Percentiles rank a stretch among this genome's conserved stretches.
Evolutionary conservation across 1,139 yeast genomes (phyloP).

Genomic region (Wickerhamomyces sp.): DNA sequence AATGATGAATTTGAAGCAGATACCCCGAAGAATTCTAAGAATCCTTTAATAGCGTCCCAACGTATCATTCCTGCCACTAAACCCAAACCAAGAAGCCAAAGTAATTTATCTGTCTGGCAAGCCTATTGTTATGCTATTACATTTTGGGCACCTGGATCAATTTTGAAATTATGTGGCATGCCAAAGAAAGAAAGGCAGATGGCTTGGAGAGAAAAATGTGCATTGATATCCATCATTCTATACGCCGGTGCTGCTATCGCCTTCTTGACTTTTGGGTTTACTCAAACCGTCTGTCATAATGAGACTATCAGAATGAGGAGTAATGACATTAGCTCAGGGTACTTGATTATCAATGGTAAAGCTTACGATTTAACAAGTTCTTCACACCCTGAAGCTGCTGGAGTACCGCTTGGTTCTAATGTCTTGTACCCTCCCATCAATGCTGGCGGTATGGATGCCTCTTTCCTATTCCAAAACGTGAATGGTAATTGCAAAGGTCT

Average conservation of each 20-base stretch:
- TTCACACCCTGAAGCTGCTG: slow-evolving; percentile 76
- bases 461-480: slow-evolving; percentile 89
- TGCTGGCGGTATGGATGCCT: slow-evolving; percentile 89
- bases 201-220: slow-evolving; percentile 98
- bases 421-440: slow-evolving; percentile 76
- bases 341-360: slow-evolving; percentile 74
- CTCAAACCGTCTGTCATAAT: slow-evolving; percentile 71
- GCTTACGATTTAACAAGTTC: slow-evolving; percentile 70
- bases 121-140: slow-evolving; percentile 75
- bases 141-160: slow-evolving; percentile 86
- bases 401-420: slow-evolving; percentile 62
- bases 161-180: slow-evolving; percentile 72
- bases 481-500: slow-evolving; percentile 88
- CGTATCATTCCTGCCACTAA: slow-evolving; percentile 1
- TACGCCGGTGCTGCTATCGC: slow-evolving; percentile 78
- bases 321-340: slow-evolving; percentile 53
- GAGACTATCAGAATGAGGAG: slow-evolving; percentile 48
- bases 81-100: slow-evolving; percentile 13
- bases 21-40: slow-evolving; percentile 1
- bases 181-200: slow-evolving; percentile 74
- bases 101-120: slow-evolving; percentile 64
- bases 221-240: slow-evolving; percentile 68
- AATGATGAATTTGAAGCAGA: slow-evolving; percentile 45
- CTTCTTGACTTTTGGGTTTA: slow-evolving; percentile 86
- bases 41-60: slow-evolving; percentile 5